Evolutionary conservation across 768 basidiomycete genomes (phyloP).

Genomic region (Leccinum longicurvipes): DNA sequence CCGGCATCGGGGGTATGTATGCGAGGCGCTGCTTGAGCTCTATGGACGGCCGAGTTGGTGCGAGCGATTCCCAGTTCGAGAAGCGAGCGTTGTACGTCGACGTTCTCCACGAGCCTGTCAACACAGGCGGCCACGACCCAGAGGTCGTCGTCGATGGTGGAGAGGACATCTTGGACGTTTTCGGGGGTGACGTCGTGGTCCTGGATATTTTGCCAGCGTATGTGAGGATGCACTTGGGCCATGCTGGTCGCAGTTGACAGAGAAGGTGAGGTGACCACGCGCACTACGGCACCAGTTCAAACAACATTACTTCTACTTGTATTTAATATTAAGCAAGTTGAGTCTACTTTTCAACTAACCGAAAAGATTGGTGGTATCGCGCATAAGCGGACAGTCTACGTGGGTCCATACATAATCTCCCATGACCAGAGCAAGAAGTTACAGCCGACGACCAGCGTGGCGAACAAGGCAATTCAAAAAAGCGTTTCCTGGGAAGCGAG

Average conservation of each 20-base stretch:
- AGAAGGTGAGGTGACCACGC: neutral
- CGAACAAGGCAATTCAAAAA: conserved; percentile 45
- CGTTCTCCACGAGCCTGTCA: conserved; percentile 63
- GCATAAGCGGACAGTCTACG: conserved; percentile 3
- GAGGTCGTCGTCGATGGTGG: conserved; percentile 56
- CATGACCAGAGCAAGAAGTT: conserved; percentile 19
- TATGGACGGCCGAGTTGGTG: conserved; percentile 46
- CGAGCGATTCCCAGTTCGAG: conserved; percentile 63
- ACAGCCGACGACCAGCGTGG: conserved; percentile 3
- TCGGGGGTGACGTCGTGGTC: conserved; percentile 59
- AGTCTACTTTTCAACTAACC: conserved; percentile 30
- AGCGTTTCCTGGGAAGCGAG: conserved; percentile 60
- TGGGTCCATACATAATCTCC: conserved; percentile 12
- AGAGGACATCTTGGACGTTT: conserved; percentile 46
- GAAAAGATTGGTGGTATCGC: conserved; percentile 7
- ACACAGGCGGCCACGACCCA: conserved; percentile 77
- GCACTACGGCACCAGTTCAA: neutral
- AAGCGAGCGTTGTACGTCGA: conserved; percentile 51
- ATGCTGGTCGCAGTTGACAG: conserved; percentile 23
- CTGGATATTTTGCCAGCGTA: conserved; percentile 53
- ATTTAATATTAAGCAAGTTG: conserved; percentile 7
- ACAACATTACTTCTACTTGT: conserved; percentile 4
- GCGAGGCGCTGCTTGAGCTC: conserved; percentile 40
- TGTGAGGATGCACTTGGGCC: conserved; percentile 38
- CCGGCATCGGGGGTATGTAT: conserved; percentile 17